Base-by-base conservation (phyloP, 2,329 filamentous ascomycete species). In the Cladobotryum protrusum region DNA sequence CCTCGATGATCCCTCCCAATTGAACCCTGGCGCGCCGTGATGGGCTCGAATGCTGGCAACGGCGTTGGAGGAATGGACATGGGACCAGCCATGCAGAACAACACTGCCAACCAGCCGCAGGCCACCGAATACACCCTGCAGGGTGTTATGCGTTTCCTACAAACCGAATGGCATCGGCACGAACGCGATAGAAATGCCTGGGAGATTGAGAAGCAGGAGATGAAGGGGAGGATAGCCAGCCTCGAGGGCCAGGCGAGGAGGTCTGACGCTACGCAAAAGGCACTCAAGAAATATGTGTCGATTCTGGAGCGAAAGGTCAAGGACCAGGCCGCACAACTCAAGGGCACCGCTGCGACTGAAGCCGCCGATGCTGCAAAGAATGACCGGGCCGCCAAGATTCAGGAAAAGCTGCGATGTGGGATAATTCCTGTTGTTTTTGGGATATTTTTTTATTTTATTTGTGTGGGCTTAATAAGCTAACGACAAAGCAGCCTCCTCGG, bases 141-240 rank as follows among this genome's bases (percentile, higher is more conserved):
- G 68, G 79, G 93, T 65, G 93, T 99, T 35, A 99, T 99, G 93
- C 91, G 93, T 70, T 99, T 99, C 68, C 82, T 99, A 36, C 93
- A 99, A 73, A 93, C 93, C 43, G 92, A 99, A 80, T 99, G 93
- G 93, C 93, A 99, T 71, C 86, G 89, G 59, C 92, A 99, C 69
- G 93, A 99, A 72, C 87, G 93, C 71, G 93, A 96, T 66, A 84
- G 93, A 61, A 99, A 99, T 72, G 86, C 90, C 35, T 99, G 93
- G 93, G 93, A 99, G 70, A 99, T 99, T 66, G 93, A 99, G 71
- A 86, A 90, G 65, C 93, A 95, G 62, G 93, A 99, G 73, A 97
- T 99, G 93, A 96, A 95, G 75, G 90, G 89, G 59, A 85, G 95
- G 63, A 96, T 99, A 72, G 92, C 92, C 46, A 87, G 88, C 62